phyloP scores from a whole-genome alignment of 2,329 filamentous ascomycete species.

The Phoma herbarum region DNA sequence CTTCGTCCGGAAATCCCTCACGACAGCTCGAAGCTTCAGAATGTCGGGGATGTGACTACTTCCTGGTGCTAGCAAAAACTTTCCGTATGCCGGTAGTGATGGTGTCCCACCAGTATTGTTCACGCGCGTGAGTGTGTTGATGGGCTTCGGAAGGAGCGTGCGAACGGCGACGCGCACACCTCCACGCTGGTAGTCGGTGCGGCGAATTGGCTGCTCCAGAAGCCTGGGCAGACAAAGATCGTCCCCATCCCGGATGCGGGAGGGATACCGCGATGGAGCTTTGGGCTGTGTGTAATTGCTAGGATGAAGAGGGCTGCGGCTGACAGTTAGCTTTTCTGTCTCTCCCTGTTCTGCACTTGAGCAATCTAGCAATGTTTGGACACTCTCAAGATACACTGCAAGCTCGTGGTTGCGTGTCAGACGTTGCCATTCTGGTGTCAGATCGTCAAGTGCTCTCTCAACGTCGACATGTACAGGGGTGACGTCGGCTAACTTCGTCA shows the following conservation, averaged over 20 bases:
- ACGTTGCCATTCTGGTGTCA: slow-evolving; percentile 60
- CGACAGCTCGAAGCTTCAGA: slow-evolving; percentile 23
- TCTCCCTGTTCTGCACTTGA: not conserved
- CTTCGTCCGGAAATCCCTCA: slow-evolving; percentile 32
- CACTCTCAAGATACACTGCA: slow-evolving; percentile 53
- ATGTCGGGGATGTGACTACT: not conserved
- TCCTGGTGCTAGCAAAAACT: not conserved
- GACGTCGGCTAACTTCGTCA: slow-evolving; percentile 38
- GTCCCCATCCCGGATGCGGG: slow-evolving; percentile 2
- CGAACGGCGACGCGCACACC: not conserved
- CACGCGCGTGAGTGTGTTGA: not conserved
- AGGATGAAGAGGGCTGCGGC: no score
- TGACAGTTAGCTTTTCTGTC: not conserved
- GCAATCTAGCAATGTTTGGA: slow-evolving; percentile 52
- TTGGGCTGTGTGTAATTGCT: not conserved
- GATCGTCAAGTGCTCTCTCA: slow-evolving; percentile 48
- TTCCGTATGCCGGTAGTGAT: not conserved
- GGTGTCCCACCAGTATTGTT: not conserved
- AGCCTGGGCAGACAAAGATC: not conserved
- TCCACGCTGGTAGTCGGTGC: not conserved
- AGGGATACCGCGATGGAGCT: not conserved
- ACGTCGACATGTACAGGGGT: slow-evolving; percentile 48
- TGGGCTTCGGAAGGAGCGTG: not conserved
- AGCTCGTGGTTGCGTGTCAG: slow-evolving; percentile 61
- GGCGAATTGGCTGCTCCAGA: slow-evolving; percentile 1